Evolutionary conservation across 2,329 filamentous ascomycete species (phyloP), one percentile per base, ranked within the genome.

Genomic region (Botrytis deweyae): DNA sequence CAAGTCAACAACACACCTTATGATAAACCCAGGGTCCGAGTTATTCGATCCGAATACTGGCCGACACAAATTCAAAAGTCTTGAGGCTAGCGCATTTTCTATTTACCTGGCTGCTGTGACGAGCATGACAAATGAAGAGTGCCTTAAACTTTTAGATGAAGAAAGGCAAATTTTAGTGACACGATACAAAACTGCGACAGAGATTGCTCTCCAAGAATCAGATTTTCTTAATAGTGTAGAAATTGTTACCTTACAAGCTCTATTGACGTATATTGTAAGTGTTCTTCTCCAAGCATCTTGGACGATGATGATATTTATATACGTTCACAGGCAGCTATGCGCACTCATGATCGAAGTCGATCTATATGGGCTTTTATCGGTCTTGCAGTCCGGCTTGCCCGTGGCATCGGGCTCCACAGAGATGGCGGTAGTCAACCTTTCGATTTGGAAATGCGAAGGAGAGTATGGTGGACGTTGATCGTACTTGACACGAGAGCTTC

Each of bases 191-290:
- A 58, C 49, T 29, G 61, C 70, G 14, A 72, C 66, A 18, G 76
- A 77, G 62, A 44, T 59, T 40, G 75, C 76, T n/a, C 66, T 77
- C n/a, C 59, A 49, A 10, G 61, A 92, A 63, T 87, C 90, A 5
- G 88, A 89, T 75, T 87, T 92, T 69, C 79, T 92, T 2, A 88
- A 86, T 73, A 90, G 88, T 12, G 87, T 90, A 73, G 90, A 90
- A 78, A 83, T 89, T 33, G 83, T 89, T 55, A 86, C 91, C 16
- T 81, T 92, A 25, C 90, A 92, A 80, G 88, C 90, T 0, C 87
- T 90, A 55, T 83, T 89, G 16, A 82, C 91, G 52, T 92, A 91
- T 78, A 80, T 92, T 38, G 87, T 90, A 62, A 83, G 86, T 80
- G 36, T 38, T n/a, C n/a, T 61, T 58, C 29, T 63, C 14, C 25